phyloP scores from a whole-genome alignment of 352 stramenopile genomes.

The Phytophthora cactorum region DNA sequence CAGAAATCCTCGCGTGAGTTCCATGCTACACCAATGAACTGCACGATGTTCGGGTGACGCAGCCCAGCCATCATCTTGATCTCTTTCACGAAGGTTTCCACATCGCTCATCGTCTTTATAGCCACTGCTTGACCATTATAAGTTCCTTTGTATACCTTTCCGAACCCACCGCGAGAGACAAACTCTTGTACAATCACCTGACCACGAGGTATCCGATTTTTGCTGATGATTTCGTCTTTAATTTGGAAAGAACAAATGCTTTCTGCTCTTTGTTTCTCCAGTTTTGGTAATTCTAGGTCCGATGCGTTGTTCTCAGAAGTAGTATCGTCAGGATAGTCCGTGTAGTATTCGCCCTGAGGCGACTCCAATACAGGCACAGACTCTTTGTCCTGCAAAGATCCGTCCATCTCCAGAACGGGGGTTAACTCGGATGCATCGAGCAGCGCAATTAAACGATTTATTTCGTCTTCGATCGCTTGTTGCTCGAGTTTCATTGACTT shows the following conservation, averaged over 20 bases:
- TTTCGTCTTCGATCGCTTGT: background rate
- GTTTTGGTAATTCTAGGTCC: background rate
- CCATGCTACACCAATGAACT: slow-evolving; percentile 1
- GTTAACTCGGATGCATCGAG: background rate
- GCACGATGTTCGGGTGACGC: background rate
- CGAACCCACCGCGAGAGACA: background rate
- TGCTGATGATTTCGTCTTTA: background rate
- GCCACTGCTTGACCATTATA: background rate
- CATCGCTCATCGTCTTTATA: background rate
- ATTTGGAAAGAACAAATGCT: background rate
- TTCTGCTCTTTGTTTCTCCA: background rate
- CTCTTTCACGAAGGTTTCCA: background rate
- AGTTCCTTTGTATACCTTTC: too few species aligned
- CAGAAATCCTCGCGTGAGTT: background rate
- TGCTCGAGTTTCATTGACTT: background rate
- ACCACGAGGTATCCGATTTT: background rate
- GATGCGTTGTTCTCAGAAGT: background rate
- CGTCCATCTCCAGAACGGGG: background rate
- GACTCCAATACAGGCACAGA: background rate
- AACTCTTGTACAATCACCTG: background rate
- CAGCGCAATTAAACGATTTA: background rate
- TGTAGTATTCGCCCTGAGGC: background rate
- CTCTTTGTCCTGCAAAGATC: background rate
- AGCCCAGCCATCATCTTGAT: background rate
- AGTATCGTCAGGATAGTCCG: background rate